These are phyloP conservation scores for Auriculariales sp. DNA, from an alignment of 768 basidiomycete species.

Conservation along the genomic window DNA sequence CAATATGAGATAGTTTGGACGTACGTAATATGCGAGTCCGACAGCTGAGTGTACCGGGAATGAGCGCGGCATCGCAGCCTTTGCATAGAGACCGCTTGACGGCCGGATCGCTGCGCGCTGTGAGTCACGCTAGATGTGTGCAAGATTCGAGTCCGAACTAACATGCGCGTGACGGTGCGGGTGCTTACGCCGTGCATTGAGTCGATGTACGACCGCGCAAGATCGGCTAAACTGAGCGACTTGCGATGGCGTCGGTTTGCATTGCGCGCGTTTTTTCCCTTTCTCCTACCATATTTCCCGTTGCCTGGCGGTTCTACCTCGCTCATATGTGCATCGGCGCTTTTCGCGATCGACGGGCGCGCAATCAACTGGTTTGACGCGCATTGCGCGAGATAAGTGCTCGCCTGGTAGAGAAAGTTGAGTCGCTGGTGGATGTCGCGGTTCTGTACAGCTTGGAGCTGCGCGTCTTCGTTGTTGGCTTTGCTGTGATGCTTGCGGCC, in stretches of 20 bases:
- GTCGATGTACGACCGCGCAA: constrained; percentile 49
- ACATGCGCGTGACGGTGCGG: constrained; percentile 72
- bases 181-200: constrained; percentile 58
- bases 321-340: background rate
- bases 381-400: constrained; percentile 39
- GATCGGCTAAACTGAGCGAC: constrained; percentile 20
- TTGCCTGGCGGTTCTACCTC: background rate
- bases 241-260: constrained; percentile 14
- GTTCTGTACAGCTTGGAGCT: constrained; percentile 32
- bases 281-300: constrained; percentile 3
- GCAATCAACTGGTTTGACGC: constrained; percentile 10
- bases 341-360: background rate
- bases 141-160: constrained; percentile 10
- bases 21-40: constrained; percentile 51
- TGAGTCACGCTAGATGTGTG: background rate
- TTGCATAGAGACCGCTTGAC: constrained; percentile 75
- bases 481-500: constrained; percentile 45
- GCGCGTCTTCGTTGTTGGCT: constrained; percentile 40
- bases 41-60: constrained; percentile 57
- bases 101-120: constrained; percentile 47
- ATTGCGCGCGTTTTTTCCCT: constrained; percentile 10
- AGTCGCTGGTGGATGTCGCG: constrained; percentile 69
- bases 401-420: constrained; percentile 77
- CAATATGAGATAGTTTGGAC: background rate
- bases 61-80: constrained; percentile 44